phyloP scores from a whole-genome alignment of 768 basidiomycete genomes.

The Sutorius australiensis region DNA sequence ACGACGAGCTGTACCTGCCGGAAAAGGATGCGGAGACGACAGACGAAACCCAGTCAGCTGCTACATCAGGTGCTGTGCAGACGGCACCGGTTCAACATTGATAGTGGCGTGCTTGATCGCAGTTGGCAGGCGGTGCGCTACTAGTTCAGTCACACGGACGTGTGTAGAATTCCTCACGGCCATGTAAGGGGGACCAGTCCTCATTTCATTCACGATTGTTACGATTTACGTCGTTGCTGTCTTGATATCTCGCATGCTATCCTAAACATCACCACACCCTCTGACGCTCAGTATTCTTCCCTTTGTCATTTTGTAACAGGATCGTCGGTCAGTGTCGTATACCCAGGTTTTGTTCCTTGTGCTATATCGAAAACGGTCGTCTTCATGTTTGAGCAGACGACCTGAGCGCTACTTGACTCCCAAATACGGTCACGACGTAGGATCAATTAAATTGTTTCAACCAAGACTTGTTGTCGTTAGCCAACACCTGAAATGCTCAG shows the following conservation, averaged over 20 bases:
- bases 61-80: background rate
- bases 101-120: background rate
- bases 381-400: background rate
- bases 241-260: slow-evolving; percentile 28
- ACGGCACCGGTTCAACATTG: slow-evolving; percentile 11
- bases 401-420: background rate
- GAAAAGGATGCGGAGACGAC: slow-evolving; percentile 26
- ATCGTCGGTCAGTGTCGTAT: slow-evolving; percentile 13
- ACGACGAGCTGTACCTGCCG: slow-evolving; percentile 41
- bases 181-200: background rate
- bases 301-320: slow-evolving; percentile 8
- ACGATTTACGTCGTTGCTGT: slow-evolving; percentile 27
- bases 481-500: slow-evolving; percentile 7
- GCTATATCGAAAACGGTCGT: slow-evolving; percentile 1
- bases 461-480: too few relatives aligned
- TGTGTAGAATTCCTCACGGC: slow-evolving; percentile 7
- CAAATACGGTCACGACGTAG: background rate
- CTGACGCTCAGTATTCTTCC: slow-evolving; percentile 2
- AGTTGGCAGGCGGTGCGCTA: background rate
- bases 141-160: background rate
- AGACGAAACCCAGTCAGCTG: slow-evolving; percentile 7
- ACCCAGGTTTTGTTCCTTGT: slow-evolving; percentile 10
- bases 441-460: too few relatives aligned
- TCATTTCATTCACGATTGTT: slow-evolving; percentile 14
- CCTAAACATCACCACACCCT: background rate